Evolutionary conservation across 2,329 filamentous ascomycete genomes (phyloP).

Genomic region (Ophiocordyceps camponoti-saundersi): DNA sequence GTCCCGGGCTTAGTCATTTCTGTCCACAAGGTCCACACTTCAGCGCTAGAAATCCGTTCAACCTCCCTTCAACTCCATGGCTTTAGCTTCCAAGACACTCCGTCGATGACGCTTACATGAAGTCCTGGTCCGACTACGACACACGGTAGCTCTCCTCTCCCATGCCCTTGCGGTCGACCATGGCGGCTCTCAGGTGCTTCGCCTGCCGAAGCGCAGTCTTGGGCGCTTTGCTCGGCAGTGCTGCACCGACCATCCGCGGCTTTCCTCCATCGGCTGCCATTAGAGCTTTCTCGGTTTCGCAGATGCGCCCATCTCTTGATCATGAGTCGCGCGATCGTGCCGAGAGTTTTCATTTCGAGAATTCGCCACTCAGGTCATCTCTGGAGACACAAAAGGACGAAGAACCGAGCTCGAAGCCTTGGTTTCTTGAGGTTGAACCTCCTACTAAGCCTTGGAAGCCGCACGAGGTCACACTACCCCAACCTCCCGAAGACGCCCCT

Average conservation of each 20-base stretch:
- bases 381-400: not conserved
- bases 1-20: not conserved
- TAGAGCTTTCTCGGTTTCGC: not conserved
- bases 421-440: slow-evolving; percentile 70
- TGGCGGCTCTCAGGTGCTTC: slow-evolving; percentile 13
- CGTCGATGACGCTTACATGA: not conserved
- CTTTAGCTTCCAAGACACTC: not conserved
- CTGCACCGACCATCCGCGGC: slow-evolving; percentile 7
- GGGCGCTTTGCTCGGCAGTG: slow-evolving; percentile 10
- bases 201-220: slow-evolving; percentile 14
- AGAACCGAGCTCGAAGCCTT: slow-evolving; percentile 32
- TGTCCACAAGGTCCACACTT: not conserved
- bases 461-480: slow-evolving; percentile 30
- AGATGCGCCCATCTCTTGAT: slow-evolving; percentile 5
- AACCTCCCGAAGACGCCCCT: slow-evolving; percentile 51
- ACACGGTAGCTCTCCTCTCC: not conserved
- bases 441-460: slow-evolving; percentile 32
- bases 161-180: slow-evolving; percentile 15
- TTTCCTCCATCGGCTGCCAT: slow-evolving; percentile 6
- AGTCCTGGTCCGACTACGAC: not conserved
- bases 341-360: not conserved
- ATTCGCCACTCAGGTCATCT: not conserved
- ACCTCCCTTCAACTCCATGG: too few relatives aligned
- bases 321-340: not conserved
- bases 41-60: not conserved